These are phyloP conservation scores for Poa pratensis DNA, from an alignment of 176 grass and related monocot genomes.

Conservation along the genomic window DNA sequence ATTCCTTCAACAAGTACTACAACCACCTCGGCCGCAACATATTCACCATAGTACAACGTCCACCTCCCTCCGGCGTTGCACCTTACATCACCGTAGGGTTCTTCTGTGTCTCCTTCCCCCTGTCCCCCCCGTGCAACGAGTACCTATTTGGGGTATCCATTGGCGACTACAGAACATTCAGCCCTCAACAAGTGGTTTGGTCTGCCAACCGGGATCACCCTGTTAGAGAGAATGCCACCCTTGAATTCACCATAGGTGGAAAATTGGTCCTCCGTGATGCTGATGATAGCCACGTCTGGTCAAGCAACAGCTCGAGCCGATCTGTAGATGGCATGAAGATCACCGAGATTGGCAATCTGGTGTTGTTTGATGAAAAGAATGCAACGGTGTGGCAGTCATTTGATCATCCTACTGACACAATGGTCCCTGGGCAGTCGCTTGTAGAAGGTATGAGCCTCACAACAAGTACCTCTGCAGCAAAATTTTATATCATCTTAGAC, in stretches of 20 bases:
- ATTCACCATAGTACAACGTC: not conserved
- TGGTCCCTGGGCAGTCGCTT: not conserved
- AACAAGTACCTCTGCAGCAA: not conserved
- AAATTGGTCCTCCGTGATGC: not conserved
- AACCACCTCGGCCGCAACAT: not conserved
- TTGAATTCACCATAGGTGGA: not conserved
- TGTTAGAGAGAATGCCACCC: not conserved
- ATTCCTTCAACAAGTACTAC: not conserved
- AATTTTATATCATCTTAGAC: not conserved
- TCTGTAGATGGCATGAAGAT: not conserved
- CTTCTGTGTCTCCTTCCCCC: not conserved
- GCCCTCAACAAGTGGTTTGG: not conserved
- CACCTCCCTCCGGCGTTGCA: too few relatives aligned
- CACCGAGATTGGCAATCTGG: not conserved
- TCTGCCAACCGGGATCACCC: not conserved
- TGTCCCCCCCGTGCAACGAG: not conserved
- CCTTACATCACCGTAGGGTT: not conserved
- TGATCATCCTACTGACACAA: not conserved
- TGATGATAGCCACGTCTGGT: not conserved
- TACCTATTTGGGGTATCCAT: not conserved
- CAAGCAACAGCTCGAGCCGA: accelerated
- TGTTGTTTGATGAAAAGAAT: not conserved
- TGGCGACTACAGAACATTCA: too few relatives aligned
- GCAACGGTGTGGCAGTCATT: not conserved
- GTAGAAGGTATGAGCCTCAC: not conserved